Conservation (phyloP, 2,329 filamentous ascomycete species). For the Dothistroma pini region DNA sequence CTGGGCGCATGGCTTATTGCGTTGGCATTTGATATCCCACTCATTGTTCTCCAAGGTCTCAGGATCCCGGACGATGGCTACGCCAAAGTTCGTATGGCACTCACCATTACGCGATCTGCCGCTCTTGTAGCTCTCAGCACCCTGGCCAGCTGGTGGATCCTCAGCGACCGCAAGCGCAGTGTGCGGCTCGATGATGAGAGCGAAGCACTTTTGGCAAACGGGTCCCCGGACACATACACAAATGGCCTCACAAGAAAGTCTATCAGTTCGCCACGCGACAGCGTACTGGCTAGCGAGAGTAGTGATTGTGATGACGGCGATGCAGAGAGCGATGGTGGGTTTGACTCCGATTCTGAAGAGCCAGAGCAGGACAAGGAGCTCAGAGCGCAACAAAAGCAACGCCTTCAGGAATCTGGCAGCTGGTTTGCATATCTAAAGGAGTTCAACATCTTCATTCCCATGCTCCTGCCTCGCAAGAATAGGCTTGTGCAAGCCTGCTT, state of each 20-base stretch:
- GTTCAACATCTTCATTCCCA: conserved; percentile 71
- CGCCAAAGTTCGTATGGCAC: conserved; percentile 10
- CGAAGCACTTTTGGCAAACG: conserved; percentile 23
- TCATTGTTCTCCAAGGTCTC: conserved; percentile 20
- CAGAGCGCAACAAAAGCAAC: conserved; percentile 53
- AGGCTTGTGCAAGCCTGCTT: conserved; percentile 64
- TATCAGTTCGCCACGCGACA: conserved; percentile 8
- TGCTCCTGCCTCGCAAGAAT: conserved; percentile 71
- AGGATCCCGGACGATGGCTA: conserved; percentile 12
- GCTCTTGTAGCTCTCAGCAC: conserved; percentile 16
- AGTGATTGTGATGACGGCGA: conserved; percentile 10
- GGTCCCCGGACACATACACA: conserved; percentile 1
- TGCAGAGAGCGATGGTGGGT: conserved; percentile 20
- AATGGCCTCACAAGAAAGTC: conserved; percentile 16
- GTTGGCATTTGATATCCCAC: conserved; percentile 23
- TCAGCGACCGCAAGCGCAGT: conserved; percentile 17
- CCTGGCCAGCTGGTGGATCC: conserved; percentile 13
- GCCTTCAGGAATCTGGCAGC: conserved; percentile 68
- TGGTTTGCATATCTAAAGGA: conserved; percentile 74
- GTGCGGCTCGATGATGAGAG: conserved; percentile 21
- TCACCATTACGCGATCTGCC: conserved; percentile 19
- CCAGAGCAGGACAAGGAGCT: conserved; percentile 55
- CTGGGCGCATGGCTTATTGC: conserved; percentile 27
- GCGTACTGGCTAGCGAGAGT: conserved; percentile 8
- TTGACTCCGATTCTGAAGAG: conserved; percentile 49